These are phyloP conservation scores for Cyberlindnera suaveolens DNA, from an alignment of 805 yeast species.

Conservation along the genomic window DNA sequence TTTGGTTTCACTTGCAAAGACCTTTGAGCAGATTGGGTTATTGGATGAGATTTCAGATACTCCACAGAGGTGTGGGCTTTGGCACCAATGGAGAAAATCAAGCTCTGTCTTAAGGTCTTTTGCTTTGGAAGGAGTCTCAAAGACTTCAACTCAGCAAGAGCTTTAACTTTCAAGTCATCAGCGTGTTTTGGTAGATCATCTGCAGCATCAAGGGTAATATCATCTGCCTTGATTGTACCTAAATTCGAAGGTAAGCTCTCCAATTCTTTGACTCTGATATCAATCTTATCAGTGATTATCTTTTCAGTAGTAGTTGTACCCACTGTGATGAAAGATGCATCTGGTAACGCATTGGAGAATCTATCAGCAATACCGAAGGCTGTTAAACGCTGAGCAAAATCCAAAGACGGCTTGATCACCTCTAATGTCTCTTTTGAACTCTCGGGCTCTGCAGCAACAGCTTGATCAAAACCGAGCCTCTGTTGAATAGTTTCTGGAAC, in stretches of 20 bases:
- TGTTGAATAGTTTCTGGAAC: slow-evolving; percentile 48
- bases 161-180: slow-evolving; percentile 57
- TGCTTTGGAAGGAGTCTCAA: slow-evolving; percentile 62
- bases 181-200: slow-evolving; percentile 39
- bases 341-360: slow-evolving; percentile 26
- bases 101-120: slow-evolving; percentile 57
- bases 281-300: slow-evolving; percentile 45
- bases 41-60: slow-evolving; percentile 44
- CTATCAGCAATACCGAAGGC: slow-evolving; percentile 26
- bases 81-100: slow-evolving; percentile 46
- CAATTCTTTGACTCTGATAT: slow-evolving; percentile 51
- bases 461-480: slow-evolving; percentile 24
- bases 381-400: slow-evolving; percentile 26
- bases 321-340: slow-evolving; percentile 33
- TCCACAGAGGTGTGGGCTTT: slow-evolving; percentile 52
- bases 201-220: slow-evolving; percentile 36
- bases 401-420: slow-evolving; percentile 23
- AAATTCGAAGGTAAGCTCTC: slow-evolving; percentile 65
- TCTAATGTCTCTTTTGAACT: neutral
- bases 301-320: slow-evolving; percentile 41
- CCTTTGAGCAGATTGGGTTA: slow-evolving; percentile 62
- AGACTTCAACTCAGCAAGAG: slow-evolving; percentile 65
- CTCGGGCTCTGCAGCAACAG: neutral
- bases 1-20: slow-evolving; percentile 63
- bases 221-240: slow-evolving; percentile 48